These are phyloP conservation scores for Calonectria hongkongensis DNA, from an alignment of 2,329 filamentous ascomycete genomes.

Conservation along the genomic window DNA sequence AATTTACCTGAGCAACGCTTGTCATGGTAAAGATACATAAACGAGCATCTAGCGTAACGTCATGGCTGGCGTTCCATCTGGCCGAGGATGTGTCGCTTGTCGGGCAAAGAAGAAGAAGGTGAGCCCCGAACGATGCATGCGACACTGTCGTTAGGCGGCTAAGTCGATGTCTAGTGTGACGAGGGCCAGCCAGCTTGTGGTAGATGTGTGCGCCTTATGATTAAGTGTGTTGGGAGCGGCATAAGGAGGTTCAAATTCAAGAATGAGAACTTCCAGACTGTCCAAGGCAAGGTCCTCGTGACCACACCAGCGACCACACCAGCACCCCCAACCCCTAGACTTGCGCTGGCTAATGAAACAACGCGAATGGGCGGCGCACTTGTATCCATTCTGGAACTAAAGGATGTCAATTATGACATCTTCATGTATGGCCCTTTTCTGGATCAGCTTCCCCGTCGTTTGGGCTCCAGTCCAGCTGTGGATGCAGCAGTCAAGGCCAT, in stretches of 20 bases:
- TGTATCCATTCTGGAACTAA: not conserved
- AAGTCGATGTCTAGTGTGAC: slow-evolving; percentile 18
- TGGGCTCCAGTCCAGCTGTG: slow-evolving; percentile 20
- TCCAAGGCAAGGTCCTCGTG: slow-evolving; percentile 5
- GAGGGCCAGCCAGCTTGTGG: slow-evolving; percentile 18
- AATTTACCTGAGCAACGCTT: not conserved
- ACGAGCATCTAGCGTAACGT: slow-evolving; percentile 6
- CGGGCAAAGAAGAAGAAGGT: slow-evolving; percentile 26
- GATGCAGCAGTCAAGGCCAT: slow-evolving; percentile 18
- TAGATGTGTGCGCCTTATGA: slow-evolving; percentile 3
- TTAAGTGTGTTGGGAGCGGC: slow-evolving; percentile 1
- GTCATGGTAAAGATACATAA: not conserved
- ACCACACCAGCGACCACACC: not conserved
- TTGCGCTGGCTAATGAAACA: not conserved
- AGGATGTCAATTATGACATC: slow-evolving; percentile 24
- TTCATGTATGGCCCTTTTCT: slow-evolving; percentile 23
- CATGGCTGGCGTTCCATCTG: slow-evolving; percentile 10
- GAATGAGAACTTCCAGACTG: not conserved
- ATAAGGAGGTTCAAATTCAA: slow-evolving; percentile 20
- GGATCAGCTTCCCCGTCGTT: slow-evolving; percentile 19
- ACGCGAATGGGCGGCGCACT: not conserved
- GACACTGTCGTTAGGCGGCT: not conserved
- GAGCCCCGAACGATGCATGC: not conserved
- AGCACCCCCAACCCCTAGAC: not conserved
- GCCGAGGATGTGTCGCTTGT: slow-evolving; percentile 17